Evolutionary conservation across 768 basidiomycete genomes (phyloP).

Genomic region (Tulasnella sp.): DNA sequence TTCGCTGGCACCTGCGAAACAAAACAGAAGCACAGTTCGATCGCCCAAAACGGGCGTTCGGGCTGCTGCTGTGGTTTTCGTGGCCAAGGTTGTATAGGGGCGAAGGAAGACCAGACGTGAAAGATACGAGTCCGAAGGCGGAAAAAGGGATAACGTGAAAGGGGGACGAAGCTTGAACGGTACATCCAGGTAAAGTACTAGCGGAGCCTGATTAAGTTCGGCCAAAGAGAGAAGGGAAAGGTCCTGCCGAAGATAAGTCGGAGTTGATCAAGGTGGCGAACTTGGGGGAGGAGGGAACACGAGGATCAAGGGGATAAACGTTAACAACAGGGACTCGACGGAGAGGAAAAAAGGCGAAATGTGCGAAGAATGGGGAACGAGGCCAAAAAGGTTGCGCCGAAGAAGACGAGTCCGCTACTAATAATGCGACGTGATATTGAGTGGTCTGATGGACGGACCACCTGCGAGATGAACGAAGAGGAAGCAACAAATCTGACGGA

Average conservation of each 20-base stretch:
- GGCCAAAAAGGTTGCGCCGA: neutral
- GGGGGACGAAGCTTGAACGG: neutral
- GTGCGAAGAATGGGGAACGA: neutral
- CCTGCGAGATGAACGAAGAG: conserved; percentile 3
- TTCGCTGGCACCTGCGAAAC: conserved; percentile 11
- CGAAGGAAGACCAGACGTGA: neutral
- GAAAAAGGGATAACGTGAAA: neutral
- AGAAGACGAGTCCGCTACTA: neutral
- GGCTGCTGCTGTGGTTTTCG: neutral
- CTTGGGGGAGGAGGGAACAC: neutral
- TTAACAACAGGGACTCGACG: neutral
- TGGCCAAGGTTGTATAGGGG: conserved; percentile 9
- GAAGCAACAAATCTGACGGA: neutral
- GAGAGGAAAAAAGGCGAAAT: neutral
- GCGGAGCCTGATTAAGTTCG: conserved; percentile 3
- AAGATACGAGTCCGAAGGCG: neutral
- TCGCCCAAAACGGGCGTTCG: neutral
- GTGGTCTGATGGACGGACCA: neutral
- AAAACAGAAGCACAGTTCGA: neutral
- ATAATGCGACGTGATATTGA: neutral
- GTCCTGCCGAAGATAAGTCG: conserved; percentile 11
- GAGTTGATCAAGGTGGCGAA: neutral
- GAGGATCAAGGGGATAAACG: conserved; percentile 2
- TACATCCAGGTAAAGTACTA: neutral
- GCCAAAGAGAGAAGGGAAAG: neutral